These are phyloP conservation scores for Rhamnella rubrinervis DNA, from an alignment of 331 rosid species.

Conservation along the genomic window DNA sequence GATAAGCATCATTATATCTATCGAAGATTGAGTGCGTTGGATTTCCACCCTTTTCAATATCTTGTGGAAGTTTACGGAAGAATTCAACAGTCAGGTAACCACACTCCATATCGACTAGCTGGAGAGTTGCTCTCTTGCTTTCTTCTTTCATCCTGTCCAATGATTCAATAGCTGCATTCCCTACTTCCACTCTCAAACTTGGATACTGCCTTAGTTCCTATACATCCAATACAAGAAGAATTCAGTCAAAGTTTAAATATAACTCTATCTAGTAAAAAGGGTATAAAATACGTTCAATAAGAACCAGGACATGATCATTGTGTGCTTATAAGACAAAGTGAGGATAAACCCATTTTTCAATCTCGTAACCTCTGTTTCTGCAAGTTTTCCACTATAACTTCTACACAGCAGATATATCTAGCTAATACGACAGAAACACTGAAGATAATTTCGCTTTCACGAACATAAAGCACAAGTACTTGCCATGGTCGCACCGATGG, in stretches of 20 bases:
- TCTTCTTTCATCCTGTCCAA: constrained; percentile 50
- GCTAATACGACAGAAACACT: background rate
- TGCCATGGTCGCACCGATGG: constrained; percentile 37
- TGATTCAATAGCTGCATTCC: constrained; percentile 40
- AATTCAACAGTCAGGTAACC: constrained; percentile 52
- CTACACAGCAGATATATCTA: background rate
- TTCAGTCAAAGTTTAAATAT: background rate
- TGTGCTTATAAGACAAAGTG: background rate
- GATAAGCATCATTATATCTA: constrained; percentile 46
- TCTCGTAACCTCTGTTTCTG: background rate
- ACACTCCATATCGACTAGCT: constrained; percentile 53
- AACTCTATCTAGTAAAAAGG: background rate
- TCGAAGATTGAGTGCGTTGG: constrained; percentile 51
- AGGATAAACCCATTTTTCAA: background rate
- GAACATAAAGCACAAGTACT: background rate
- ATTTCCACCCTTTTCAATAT: constrained; percentile 55
- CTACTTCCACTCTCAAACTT: constrained; percentile 43
- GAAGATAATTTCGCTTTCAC: background rate
- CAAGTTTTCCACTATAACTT: background rate
- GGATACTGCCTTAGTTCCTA: constrained; percentile 55
- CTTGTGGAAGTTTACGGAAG: constrained; percentile 59
- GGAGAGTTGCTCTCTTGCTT: constrained; percentile 46
- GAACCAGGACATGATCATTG: background rate
- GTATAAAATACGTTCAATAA: no score
- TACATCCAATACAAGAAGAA: background rate